phyloP scores from a whole-genome alignment of 805 yeast genomes.

The Cyberlindnera veronae region DNA sequence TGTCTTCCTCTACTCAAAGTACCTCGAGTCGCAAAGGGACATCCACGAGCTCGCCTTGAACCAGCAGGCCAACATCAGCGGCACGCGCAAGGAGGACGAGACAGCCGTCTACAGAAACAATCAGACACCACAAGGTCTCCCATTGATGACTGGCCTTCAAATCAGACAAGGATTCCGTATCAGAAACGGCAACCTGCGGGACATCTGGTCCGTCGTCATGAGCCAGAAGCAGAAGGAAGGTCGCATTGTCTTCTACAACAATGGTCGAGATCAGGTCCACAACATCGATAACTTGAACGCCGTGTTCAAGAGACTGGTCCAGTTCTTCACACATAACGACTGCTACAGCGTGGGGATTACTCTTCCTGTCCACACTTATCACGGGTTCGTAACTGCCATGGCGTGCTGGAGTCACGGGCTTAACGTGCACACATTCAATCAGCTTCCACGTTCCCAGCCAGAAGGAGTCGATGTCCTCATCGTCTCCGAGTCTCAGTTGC shows the following conservation, averaged over 20 bases:
- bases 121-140: constrained; percentile 67
- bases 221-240: constrained; percentile 23
- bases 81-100: constrained; percentile 63
- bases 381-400: constrained; percentile 37
- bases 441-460: constrained; percentile 28
- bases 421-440: constrained; percentile 38
- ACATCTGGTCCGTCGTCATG: constrained; percentile 61
- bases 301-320: constrained; percentile 25
- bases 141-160: constrained; percentile 65
- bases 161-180: constrained; percentile 60
- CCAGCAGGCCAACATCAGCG: constrained; percentile 63
- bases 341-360: constrained; percentile 29
- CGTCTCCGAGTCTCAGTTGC: constrained; percentile 26
- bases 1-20: constrained; percentile 18
- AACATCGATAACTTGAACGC: constrained; percentile 29
- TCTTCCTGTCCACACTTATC: constrained; percentile 28
- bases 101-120: constrained; percentile 75
- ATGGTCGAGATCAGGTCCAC: constrained; percentile 16
- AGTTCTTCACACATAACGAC: constrained; percentile 19
- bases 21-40: constrained; percentile 41
- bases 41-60: constrained; percentile 53
- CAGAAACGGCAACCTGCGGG: constrained; percentile 73
- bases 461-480: constrained; percentile 31
- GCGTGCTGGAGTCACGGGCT: constrained; percentile 43
- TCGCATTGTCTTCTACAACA: constrained; percentile 27